Percentiles rank a stretch among this genome's conserved stretches.
These are phyloP conservation scores for Aspergillus eucalypticola DNA, from an alignment of 2,329 filamentous ascomycete species.

Conservation along the genomic window DNA sequence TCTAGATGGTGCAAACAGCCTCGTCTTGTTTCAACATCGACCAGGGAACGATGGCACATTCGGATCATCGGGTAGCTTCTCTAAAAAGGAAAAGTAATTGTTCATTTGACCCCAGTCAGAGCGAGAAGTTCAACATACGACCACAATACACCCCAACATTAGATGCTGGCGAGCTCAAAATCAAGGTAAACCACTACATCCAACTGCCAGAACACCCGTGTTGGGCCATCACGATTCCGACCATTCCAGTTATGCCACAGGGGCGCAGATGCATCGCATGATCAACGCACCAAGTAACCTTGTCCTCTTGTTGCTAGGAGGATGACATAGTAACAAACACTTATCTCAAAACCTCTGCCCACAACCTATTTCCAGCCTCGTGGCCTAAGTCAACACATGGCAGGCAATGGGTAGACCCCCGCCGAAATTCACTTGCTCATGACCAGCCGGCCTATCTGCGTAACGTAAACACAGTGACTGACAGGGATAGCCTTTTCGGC, in stretches of 20 bases:
- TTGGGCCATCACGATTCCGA: not conserved
- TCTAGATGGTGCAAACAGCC: too few species aligned
- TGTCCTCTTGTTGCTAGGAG: not conserved
- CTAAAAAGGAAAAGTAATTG: too few species aligned
- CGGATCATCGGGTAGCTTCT: not conserved
- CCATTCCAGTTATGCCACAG: not conserved
- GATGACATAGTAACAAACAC: not conserved
- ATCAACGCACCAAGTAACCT: not conserved
- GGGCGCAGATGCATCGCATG: not conserved
- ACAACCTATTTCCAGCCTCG: not conserved
- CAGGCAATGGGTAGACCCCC: not conserved
- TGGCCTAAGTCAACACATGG: not conserved
- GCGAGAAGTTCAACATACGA: too few species aligned
- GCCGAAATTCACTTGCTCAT: not conserved
- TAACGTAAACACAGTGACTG: not conserved
- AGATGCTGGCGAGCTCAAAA: too few species aligned
- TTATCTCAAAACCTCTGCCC: not conserved
- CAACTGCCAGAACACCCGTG: not conserved
- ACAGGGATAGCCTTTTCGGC: not conserved
- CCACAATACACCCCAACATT: too few species aligned
- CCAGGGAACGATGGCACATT: not conserved
- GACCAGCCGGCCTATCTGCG: not conserved
- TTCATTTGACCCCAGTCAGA: too few species aligned
- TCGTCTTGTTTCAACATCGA: too few species aligned
- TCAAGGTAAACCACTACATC: too few species aligned